Evolutionary conservation across 1,284 basidiomycete genomes (phyloP), one percentile per base, ranked within the genome.

Genomic region (Cystobasidium sp.): DNA sequence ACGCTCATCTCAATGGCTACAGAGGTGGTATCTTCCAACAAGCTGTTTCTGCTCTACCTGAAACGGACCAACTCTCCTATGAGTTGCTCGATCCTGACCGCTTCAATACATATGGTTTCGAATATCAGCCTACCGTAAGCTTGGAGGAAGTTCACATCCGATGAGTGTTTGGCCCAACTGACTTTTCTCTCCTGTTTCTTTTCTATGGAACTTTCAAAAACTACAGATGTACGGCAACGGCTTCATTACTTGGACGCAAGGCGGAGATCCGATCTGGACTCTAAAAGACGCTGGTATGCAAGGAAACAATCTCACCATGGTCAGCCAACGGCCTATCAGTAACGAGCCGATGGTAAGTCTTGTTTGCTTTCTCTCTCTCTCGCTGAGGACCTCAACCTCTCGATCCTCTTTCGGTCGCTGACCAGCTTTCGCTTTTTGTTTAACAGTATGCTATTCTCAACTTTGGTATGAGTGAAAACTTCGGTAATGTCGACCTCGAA

Each of bases 11-110:
- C 76, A 82, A 82, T 74, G 53, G 69, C 3, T 82, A 81, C 76
- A 78, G 77, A 9, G 82, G 82, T 62, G 77, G 78, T 24, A 47
- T 72, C 4, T 78, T 80, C 41, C 82, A 83, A 73, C 81, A 83
- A 75, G 79, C 82, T n/a, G 76, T 81, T 20, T 82, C 81, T 1
- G 79, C 73, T 1, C 74, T 81, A 0, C 78, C 80, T 0, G 55
- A 66, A 2, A 78, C 81, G 6, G 81, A 80, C 3, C 78, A 79
- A 31, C 65, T 75, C 9, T 78, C 79, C 5, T 83, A 75, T 44
- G 64, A 68, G 20, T 22, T 67, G 22, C 44, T 58, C 1, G 20
- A 72, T 22, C 49, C 68, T 31, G 62, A 18, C 1, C 64, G 77
- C 12, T 79, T 76, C 37, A 73, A 78, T 55, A 77, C 56, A 46